These are phyloP conservation scores for Beta lomatogona DNA, from an alignment of 179 eudicot genomes.

Conservation along the genomic window DNA sequence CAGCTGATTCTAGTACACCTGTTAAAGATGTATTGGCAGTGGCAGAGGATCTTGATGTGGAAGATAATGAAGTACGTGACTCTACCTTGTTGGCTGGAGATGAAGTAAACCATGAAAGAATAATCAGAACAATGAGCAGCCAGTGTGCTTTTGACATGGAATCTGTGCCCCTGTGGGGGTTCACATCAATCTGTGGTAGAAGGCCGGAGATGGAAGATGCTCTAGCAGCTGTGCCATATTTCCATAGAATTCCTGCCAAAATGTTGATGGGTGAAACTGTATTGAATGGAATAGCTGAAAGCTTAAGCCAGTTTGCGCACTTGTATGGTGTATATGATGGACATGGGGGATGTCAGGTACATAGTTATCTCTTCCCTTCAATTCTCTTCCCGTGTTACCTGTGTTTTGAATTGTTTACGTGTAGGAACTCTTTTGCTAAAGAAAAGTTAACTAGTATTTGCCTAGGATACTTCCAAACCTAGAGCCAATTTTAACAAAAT, in stretches of 20 bases:
- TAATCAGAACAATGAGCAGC: constrained; percentile 39
- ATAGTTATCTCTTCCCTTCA: constrained; percentile 13
- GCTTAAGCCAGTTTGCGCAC: constrained; percentile 41
- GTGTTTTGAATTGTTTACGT: not conserved
- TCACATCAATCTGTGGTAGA: constrained; percentile 51
- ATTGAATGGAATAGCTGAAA: constrained; percentile 40
- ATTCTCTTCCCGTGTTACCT: not conserved
- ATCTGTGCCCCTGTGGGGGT: constrained; percentile 60
- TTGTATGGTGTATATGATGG: constrained; percentile 79
- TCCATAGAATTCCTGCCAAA: constrained; percentile 51
- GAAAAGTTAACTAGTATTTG: not conserved
- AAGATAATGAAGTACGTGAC: constrained; percentile 33
- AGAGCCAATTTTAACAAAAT: not conserved
- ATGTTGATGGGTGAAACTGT: constrained; percentile 40
- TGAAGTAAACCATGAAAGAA: constrained; percentile 39
- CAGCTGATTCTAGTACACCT: constrained; percentile 31
- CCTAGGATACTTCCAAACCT: not conserved
- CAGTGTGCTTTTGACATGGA: constrained; percentile 32
- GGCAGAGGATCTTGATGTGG: constrained; percentile 48
- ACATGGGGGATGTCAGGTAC: constrained; percentile 73
- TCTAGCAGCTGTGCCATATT: constrained; percentile 46
- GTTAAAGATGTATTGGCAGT: constrained; percentile 36
- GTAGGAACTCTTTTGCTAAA: not conserved
- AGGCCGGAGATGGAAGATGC: constrained; percentile 79
- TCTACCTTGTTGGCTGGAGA: constrained; percentile 24